A percentile compares a stretch with the other conserved stretches of the same genome.
Conservation (phyloP, 1,139 yeast genomes). For the Sugiyamaella novakii region DNA sequence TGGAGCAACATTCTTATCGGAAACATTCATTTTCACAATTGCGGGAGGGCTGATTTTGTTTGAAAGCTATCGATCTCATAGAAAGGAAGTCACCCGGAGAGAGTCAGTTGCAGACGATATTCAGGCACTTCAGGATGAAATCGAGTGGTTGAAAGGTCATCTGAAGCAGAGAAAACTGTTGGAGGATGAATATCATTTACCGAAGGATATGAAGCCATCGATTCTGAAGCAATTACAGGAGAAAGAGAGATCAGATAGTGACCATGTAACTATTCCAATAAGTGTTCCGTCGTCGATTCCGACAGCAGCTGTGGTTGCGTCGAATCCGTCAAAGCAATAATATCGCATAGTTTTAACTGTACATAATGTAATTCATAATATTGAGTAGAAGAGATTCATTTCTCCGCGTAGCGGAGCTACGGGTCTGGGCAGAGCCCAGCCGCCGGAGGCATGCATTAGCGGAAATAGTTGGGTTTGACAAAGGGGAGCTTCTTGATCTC, state of each 20-base stretch:
- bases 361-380: neutral
- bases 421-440: neutral
- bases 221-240: slow-evolving; percentile 41
- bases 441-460: slow-evolving; percentile 30
- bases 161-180: slow-evolving; percentile 48
- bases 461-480: slow-evolving; percentile 71
- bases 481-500: slow-evolving; percentile 80
- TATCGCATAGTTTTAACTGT: neutral
- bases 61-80: slow-evolving; percentile 69
- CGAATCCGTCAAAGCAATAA: neutral
- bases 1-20: slow-evolving; percentile 81
- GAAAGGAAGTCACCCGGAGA: slow-evolving; percentile 62
- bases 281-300: slow-evolving; percentile 8
- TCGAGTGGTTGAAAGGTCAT: slow-evolving; percentile 58
- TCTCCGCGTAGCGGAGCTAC: neutral
- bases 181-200: slow-evolving; percentile 52
- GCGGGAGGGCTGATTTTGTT: slow-evolving; percentile 79
- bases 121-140: slow-evolving; percentile 65
- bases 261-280: slow-evolving; percentile 1
- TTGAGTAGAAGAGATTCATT: no score
- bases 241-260: slow-evolving; percentile 1
- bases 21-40: slow-evolving; percentile 70
- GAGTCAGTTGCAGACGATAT: slow-evolving; percentile 72
- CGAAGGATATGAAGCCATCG: slow-evolving; percentile 51
- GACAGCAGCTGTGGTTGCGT: slow-evolving; percentile 1